Evolutionary conservation across 2,329 filamentous ascomycete species (phyloP), one percentile per base, ranked within the genome.

Genomic region (Penicillium hordei): DNA sequence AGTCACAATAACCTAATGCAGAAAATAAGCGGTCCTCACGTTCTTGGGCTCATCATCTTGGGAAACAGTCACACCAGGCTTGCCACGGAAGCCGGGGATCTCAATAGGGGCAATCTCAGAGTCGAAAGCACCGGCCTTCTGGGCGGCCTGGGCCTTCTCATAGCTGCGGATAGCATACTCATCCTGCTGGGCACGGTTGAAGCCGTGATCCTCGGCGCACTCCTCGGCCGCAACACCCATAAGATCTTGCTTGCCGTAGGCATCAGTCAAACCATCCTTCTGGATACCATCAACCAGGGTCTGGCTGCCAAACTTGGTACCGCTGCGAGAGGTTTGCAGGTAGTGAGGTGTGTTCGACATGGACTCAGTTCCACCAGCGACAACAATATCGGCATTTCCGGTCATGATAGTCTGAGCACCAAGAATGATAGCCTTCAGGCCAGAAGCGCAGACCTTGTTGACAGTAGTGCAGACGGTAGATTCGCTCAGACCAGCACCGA

Each of bases 291-390:
- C 94, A 53, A 97, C 83, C 65, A 99, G 83, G 52, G 83, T 86
- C 80, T 93, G 89, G 79, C 97, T 86, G 70, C 94, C 94, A 78
- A 95, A 99, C 81, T 97, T 97, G 77, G 89, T 87, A 67, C 94
- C 94, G 65, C 79, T 89, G 76, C 94, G 90, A 68, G 96, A 83
- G 76, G 82, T 90, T 64, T 92, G 90, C 52, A 97, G 89, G 82
- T 99, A 99, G 82, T 99, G 93, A 51, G 94, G 94, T 54, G 89
- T 84, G 81, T 97, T 97, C 73, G 93, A 96, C 94, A 99, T 99
- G 82, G 92, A 96, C 82, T 99, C 94, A 67, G 93, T 87, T 68
- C 94, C 94, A 72, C 93, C 94, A 65, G 93, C 94, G 59, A 99
- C 91, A 64, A 99, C 87, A 65, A 97, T 88, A 68, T 91, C 88